Percentiles rank a stretch among this genome's conserved stretches.
Conservation (phyloP, 2,329 filamentous ascomycete genomes). For the Akanthomyces muscarius region DNA sequence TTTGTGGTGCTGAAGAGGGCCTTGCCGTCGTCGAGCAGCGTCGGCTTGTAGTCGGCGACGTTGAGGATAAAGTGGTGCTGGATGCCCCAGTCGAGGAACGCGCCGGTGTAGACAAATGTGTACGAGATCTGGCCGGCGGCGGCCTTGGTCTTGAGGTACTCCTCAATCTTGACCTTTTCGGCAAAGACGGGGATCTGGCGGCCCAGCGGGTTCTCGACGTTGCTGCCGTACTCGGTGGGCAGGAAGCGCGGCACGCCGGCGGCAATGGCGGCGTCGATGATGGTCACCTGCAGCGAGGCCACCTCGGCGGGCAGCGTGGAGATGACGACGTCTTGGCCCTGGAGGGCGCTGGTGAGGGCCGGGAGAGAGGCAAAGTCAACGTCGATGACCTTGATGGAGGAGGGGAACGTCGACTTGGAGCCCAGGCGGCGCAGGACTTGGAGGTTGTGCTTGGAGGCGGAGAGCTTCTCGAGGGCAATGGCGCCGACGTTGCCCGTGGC, state of each 20-base stretch:
- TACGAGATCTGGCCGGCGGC: conserved; percentile 20
- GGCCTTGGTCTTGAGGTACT: conserved; percentile 10
- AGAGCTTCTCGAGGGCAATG: conserved; percentile 9
- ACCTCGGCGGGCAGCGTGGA: conserved; percentile 37
- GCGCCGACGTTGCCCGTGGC: conserved; percentile 17
- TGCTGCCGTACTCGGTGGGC: conserved; percentile 44
- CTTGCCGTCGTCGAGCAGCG: conserved; percentile 40
- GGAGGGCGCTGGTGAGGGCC: conserved; percentile 42
- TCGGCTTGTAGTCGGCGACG: conserved; percentile 37
- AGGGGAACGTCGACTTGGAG: conserved; percentile 34
- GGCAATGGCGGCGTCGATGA: conserved; percentile 49
- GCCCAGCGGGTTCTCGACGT: conserved; percentile 23
- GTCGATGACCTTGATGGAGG: conserved; percentile 39
- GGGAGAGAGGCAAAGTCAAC: conserved; percentile 44
- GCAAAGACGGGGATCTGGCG: conserved; percentile 19
- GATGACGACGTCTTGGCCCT: conserved; percentile 49
- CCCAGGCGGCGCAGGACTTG: conserved; percentile 46
- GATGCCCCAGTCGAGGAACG: conserved; percentile 23
- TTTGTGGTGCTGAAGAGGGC: conserved; percentile 43
- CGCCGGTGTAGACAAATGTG: conserved; percentile 32
- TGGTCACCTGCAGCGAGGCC: conserved; percentile 40
- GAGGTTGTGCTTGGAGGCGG: conserved; percentile 29
- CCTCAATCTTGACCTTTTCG: conserved; percentile 20
- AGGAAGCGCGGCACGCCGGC: conserved; percentile 52
- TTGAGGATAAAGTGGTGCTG: conserved; percentile 13